Base-by-base conservation (phyloP, 495 filamentous ascomycete species). In the Hyaloscypha variabilis region DNA sequence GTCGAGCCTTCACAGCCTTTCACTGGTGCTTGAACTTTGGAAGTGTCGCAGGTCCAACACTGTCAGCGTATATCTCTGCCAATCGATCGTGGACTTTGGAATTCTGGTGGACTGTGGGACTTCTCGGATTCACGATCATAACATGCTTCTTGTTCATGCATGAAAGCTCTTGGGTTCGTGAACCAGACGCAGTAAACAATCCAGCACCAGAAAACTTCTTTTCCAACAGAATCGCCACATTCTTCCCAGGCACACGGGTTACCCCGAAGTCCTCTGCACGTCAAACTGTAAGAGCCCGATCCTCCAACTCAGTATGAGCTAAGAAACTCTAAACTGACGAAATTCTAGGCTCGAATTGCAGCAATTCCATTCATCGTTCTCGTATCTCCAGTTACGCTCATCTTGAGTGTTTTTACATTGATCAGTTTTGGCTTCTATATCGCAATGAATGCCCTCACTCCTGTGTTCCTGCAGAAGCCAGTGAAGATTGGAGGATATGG, bases 71-170 rank as follows among this genome's bases (percentile, higher is more conserved):
- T 56, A 77, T 84, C 61, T 75, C 78, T 0, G 71, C 75, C 0
- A 66, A 73, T n/a, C 68, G 65, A 0, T 75, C 76, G 19, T 85
- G 81, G 75, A 74, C 76, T 0, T 70, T 78, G 8, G 75, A 78
- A 61, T 83, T 81, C 70, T 85, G 83, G 82, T 85, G 82, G 82
- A 79, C 77, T 0, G 72, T 83, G 1, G 79, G 73, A 10, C 62
- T 79, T 0, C 64, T 79, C 1, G 80, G 76, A 3, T 71, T 77
- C 25, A 72, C 79, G 8, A 72, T 79, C 21, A 70, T 82, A 23
- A 69, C 19, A 4, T 55, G 29, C 50, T 78, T 84, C 36, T 50
- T 74, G 30, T 79, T 80, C 60, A 70, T 82, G 6, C 78, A 84
- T 60, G 81, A 85, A 36, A 84, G 81, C 0, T 70, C 70, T 30